Percentiles rank a stretch among this genome's conserved stretches.
Conservation (phyloP, 2,329 filamentous ascomycete genomes). For the Fusarium praegraminearum region DNA sequence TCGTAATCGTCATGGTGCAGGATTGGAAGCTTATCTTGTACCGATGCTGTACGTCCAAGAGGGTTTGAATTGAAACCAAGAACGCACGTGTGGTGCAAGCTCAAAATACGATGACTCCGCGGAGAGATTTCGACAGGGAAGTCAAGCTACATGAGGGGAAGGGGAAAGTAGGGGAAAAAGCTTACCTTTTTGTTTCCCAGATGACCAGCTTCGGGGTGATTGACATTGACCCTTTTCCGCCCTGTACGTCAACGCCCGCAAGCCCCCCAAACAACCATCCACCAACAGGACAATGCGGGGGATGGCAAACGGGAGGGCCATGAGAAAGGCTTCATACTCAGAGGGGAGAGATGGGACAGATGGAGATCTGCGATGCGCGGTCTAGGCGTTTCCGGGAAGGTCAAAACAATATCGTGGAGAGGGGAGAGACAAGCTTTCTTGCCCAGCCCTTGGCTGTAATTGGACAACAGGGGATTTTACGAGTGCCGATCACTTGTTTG, state of each 20-base stretch:
- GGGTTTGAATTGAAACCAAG: neutral
- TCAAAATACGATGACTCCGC: neutral
- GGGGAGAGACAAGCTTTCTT: constrained; percentile 14
- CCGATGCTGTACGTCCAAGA: neutral
- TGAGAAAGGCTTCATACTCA: neutral
- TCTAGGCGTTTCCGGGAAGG: constrained; percentile 40
- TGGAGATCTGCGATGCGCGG: constrained; percentile 25
- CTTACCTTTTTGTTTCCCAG: constrained; percentile 28
- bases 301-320: constrained; percentile 3
- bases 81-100: neutral
- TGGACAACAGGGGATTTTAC: constrained; percentile 12
- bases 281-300: constrained; percentile 32
- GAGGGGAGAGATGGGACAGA: neutral
- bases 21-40: neutral
- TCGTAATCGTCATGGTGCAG: constrained; percentile 34
- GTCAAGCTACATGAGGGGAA: neutral
- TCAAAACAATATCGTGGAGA: constrained; percentile 24
- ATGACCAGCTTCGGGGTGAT: neutral
- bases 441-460: constrained; percentile 24
- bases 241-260: constrained; percentile 28
- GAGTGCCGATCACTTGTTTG: constrained; percentile 30
- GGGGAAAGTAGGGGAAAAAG: neutral
- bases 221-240: neutral
- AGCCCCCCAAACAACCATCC: constrained; percentile 1
- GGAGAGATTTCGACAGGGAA: neutral